A percentile compares a stretch with the other conserved stretches of the same genome.
Conservation (phyloP, 495 filamentous ascomycete genomes). For the Geoglossum glabrum region DNA sequence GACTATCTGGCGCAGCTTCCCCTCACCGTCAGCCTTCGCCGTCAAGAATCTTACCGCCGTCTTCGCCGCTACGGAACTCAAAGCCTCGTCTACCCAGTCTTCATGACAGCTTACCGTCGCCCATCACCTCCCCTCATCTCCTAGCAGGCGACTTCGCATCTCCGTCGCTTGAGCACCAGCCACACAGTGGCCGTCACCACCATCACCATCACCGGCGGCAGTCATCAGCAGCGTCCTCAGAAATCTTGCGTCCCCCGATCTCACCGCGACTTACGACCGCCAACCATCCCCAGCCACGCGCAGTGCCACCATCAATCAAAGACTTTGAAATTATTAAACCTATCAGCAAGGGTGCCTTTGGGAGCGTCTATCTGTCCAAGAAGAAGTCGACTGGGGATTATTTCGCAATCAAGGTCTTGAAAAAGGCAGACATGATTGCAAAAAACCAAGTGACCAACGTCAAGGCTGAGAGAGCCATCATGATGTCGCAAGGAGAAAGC, state of each 20-base stretch:
- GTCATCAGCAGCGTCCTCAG: constrained; percentile 72
- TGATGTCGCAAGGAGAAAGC: constrained; percentile 99
- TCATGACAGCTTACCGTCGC: constrained; percentile 60
- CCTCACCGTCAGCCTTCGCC: constrained; percentile 77
- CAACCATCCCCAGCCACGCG: constrained; percentile 54
- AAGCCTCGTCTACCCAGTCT: constrained; percentile 64
- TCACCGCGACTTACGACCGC: constrained; percentile 61
- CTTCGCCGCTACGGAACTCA: constrained; percentile 68
- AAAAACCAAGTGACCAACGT: constrained; percentile 99
- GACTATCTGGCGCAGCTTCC: constrained; percentile 50
- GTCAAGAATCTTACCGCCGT: constrained; percentile 48
- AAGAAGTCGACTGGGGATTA: constrained; percentile 98
- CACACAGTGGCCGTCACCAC: constrained; percentile 23
- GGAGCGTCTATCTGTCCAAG: constrained; percentile 91
- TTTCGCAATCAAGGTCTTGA: constrained; percentile 93
- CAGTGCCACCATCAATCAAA: constrained; percentile 85
- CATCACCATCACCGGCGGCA: constrained; percentile 71
- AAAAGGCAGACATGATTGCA: constrained; percentile 98
- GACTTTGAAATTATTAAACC: constrained; percentile 99
- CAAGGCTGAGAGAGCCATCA: constrained; percentile 96
- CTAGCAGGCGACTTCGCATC: constrained; percentile 62
- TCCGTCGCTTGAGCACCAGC: constrained; percentile 30
- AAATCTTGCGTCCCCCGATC: constrained; percentile 36
- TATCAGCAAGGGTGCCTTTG: constrained; percentile 97
- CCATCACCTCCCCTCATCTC: constrained; percentile 72